Conservation (phyloP, 352 stramenopile species). For the Globisporangium apiculatum region DNA sequence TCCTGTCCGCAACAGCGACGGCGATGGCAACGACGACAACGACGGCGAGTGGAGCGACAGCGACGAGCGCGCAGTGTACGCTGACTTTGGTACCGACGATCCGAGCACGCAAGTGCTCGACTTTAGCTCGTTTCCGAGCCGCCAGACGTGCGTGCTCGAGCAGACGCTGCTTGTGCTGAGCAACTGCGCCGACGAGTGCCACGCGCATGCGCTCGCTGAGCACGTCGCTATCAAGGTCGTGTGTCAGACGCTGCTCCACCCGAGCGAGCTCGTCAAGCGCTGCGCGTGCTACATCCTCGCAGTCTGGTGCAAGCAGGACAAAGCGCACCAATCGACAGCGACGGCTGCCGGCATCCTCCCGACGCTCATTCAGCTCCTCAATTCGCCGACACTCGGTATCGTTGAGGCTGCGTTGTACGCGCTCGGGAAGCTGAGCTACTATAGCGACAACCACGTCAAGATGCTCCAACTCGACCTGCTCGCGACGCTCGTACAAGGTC, state of each 20-base stretch:
- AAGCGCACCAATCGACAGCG: conserved; percentile 34
- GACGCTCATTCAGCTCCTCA: conserved; percentile 52
- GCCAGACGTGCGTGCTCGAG: conserved; percentile 54
- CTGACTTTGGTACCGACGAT: conserved; percentile 4
- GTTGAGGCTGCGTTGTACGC: conserved; percentile 57
- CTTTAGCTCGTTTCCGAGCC: conserved; percentile 50
- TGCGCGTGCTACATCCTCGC: conserved; percentile 64
- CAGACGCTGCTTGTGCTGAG: conserved; percentile 60
- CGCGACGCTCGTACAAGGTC: conserved; percentile 41
- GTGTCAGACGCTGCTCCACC: conserved; percentile 42
- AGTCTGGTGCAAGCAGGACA: conserved; percentile 53
- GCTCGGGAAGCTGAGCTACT: conserved; percentile 56
- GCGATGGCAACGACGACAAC: conserved; percentile 8
- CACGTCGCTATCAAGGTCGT: conserved; percentile 50
- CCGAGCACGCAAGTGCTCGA: conserved; percentile 30
- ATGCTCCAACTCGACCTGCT: conserved; percentile 53
- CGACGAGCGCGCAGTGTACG: conserved; percentile 10
- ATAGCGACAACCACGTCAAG: conserved; percentile 57
- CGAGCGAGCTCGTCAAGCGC: conserved; percentile 62
- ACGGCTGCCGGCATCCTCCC: conserved; percentile 35
- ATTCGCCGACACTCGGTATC: conserved; percentile 44
- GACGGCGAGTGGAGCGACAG: conserved; percentile 4
- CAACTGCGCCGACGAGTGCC: conserved; percentile 55
- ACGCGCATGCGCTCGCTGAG: conserved; percentile 28
- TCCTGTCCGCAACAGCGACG: background rate